A percentile compares a stretch with the other conserved stretches of the same genome.
Evolutionary conservation across 371 early-diverging fungal species (phyloP).

Genomic region (Catenaria anguillulae): DNA sequence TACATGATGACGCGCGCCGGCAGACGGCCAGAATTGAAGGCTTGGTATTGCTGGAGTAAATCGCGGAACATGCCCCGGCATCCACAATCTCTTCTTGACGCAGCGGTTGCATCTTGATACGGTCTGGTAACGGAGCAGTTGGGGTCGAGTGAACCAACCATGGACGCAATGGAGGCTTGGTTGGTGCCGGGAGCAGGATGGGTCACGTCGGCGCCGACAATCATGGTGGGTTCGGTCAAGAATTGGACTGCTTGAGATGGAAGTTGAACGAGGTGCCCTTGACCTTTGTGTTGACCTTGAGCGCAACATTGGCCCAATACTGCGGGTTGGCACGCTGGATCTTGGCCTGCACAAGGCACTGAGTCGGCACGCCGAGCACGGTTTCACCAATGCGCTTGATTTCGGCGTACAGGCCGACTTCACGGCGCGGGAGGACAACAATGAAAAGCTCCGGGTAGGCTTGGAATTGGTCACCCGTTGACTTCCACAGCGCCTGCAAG

Average conservation of each 20-base stretch:
- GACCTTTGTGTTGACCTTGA: slow-evolving; percentile 35
- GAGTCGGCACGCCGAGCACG: slow-evolving; percentile 72
- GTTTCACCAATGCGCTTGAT: slow-evolving; percentile 91
- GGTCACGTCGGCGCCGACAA: slow-evolving; percentile 93
- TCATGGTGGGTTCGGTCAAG: slow-evolving; percentile 59
- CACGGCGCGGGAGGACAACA: neutral
- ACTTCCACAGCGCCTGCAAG: no score
- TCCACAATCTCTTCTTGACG: neutral
- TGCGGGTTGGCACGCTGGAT: slow-evolving; percentile 37
- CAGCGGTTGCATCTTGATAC: neutral
- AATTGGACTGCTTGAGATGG: slow-evolving; percentile 27
- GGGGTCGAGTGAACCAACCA: slow-evolving; percentile 58
- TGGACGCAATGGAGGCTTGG: slow-evolving; percentile 71
- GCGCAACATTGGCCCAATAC: slow-evolving; percentile 49
- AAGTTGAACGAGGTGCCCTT: slow-evolving; percentile 15
- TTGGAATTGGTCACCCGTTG: no score
- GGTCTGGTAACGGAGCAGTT: slow-evolving; percentile 2
- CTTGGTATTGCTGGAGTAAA: neutral
- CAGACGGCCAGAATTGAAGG: neutral
- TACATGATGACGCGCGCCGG: slow-evolving; percentile 10
- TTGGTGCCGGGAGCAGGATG: slow-evolving; percentile 58
- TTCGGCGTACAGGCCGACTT: slow-evolving; percentile 62
- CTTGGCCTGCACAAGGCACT: slow-evolving; percentile 47
- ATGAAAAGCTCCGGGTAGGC: neutral
- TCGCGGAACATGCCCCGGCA: neutral